phyloP scores from a whole-genome alignment of 345 rosid species.

The Eucalyptus regnans region DNA sequence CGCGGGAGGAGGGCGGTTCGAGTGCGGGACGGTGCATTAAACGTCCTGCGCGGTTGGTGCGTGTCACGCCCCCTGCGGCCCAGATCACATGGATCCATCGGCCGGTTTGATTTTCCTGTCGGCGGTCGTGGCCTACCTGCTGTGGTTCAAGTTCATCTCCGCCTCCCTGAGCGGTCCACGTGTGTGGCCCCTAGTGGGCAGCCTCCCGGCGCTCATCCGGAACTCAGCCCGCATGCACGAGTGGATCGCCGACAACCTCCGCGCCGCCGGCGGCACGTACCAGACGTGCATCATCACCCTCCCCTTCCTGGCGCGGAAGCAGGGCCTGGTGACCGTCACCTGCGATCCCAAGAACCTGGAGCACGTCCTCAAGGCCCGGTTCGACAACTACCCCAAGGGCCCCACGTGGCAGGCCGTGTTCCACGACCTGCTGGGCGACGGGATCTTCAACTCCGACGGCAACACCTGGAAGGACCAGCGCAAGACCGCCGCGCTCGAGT shows the following conservation, averaged over 20 bases:
- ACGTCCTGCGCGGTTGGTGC: not conserved
- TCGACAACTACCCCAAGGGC: constrained; percentile 41
- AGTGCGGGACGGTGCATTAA: not conserved
- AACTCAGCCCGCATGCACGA: constrained; percentile 25
- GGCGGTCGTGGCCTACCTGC: constrained; percentile 9
- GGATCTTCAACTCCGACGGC: constrained; percentile 40
- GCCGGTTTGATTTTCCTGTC: constrained; percentile 7
- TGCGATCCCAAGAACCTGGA: constrained; percentile 34
- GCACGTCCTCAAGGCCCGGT: constrained; percentile 24
- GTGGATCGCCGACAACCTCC: constrained; percentile 36
- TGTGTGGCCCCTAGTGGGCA: constrained; percentile 35
- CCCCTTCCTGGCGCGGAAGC: constrained; percentile 21
- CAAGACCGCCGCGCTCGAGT: constrained; percentile 37
- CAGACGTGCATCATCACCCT: constrained; percentile 27
- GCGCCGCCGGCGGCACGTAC: constrained; percentile 25
- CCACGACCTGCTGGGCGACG: constrained; percentile 34
- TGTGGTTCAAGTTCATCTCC: constrained; percentile 20
- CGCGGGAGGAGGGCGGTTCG: not conserved
- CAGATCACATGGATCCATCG: constrained; percentile 13
- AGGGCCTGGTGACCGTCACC: constrained; percentile 44
- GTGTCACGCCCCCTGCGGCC: not conserved
- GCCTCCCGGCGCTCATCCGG: constrained; percentile 18
- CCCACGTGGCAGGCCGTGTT: constrained; percentile 37
- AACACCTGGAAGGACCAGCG: constrained; percentile 35
- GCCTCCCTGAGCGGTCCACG: constrained; percentile 25